Percentiles rank a stretch among this genome's conserved stretches.
Evolutionary conservation across 108 stramenopile genomes (phyloP).

Genomic region (Schizochytrium sp.): DNA sequence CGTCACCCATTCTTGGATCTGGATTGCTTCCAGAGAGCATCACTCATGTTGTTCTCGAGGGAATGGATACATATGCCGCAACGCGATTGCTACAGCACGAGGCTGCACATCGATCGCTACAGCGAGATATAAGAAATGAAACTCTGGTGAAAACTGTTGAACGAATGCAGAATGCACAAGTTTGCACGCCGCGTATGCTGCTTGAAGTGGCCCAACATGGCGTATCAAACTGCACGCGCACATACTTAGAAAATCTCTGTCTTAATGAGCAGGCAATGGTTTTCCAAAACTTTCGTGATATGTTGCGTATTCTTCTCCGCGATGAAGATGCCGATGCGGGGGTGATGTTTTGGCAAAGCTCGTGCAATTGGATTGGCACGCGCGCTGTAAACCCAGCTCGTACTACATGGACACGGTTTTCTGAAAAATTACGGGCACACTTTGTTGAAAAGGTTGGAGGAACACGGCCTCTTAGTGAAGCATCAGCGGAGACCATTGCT

Average conservation of each 20-base stretch:
- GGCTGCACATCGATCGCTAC: neutral
- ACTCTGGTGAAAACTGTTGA: too few relatives aligned
- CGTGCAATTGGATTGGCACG: neutral
- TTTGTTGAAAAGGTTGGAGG: neutral
- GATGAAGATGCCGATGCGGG: neutral
- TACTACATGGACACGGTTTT: neutral
- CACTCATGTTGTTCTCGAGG: constrained; percentile 8
- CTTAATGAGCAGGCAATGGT: neutral
- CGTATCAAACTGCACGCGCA: neutral
- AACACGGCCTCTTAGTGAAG: neutral
- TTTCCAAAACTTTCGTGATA: neutral
- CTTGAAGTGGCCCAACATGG: neutral
- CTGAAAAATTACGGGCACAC: neutral
- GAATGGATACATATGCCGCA: neutral
- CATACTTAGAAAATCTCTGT: neutral
- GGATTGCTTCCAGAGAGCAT: neutral
- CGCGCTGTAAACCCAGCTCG: neutral
- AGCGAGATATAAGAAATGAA: too few relatives aligned
- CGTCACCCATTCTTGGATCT: constrained; percentile 5
- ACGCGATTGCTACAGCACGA: neutral
- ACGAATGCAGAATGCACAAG: too few relatives aligned
- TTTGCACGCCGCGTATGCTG: too few relatives aligned
- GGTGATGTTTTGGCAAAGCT: constrained; percentile 34
- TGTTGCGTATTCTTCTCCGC: neutral
- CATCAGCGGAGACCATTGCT: neutral